These are phyloP conservation scores for Macrophomina tecta DNA, from an alignment of 2,329 filamentous ascomycete genomes.

Conservation along the genomic window DNA sequence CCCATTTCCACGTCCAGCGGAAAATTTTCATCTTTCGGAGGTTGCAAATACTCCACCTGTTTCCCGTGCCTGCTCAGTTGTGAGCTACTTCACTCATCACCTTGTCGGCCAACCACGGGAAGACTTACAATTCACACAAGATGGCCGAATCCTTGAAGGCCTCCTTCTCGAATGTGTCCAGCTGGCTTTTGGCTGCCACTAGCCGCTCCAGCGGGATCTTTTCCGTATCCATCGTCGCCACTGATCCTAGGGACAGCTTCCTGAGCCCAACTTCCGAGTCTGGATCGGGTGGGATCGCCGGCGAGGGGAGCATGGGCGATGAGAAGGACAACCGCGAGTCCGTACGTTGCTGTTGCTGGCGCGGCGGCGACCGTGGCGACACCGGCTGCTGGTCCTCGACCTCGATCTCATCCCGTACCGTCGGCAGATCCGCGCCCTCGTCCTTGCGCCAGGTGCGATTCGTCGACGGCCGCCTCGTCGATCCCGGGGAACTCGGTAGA, in stretches of 20 bases:
- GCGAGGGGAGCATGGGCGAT: conserved; percentile 29
- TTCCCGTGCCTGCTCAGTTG: conserved; percentile 40
- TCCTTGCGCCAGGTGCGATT: conserved; percentile 5
- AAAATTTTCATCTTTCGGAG: conserved; percentile 42
- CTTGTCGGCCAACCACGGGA: neutral
- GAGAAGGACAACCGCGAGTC: conserved; percentile 5
- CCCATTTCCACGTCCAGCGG: conserved; percentile 50
- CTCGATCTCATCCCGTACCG: conserved; percentile 11
- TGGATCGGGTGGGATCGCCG: conserved; percentile 32
- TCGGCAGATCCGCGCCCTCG: neutral
- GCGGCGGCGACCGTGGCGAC: neutral
- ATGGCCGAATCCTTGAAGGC: conserved; percentile 53
- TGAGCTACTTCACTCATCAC: conserved; percentile 3
- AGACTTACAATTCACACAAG: conserved; percentile 50
- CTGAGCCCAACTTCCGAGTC: conserved; percentile 13
- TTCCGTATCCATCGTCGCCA: conserved; percentile 1
- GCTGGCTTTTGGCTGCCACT: conserved; percentile 42
- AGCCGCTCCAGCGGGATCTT: conserved; percentile 16
- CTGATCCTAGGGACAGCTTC: conserved; percentile 4
- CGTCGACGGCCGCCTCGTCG: conserved; percentile 1
- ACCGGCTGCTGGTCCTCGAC: neutral
- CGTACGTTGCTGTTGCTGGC: neutral
- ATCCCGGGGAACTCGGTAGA: neutral
- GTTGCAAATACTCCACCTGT: conserved; percentile 50
- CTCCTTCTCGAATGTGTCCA: conserved; percentile 46